phyloP scores from a whole-genome alignment of 257 asterid species.

The Penstemon eatonii region DNA sequence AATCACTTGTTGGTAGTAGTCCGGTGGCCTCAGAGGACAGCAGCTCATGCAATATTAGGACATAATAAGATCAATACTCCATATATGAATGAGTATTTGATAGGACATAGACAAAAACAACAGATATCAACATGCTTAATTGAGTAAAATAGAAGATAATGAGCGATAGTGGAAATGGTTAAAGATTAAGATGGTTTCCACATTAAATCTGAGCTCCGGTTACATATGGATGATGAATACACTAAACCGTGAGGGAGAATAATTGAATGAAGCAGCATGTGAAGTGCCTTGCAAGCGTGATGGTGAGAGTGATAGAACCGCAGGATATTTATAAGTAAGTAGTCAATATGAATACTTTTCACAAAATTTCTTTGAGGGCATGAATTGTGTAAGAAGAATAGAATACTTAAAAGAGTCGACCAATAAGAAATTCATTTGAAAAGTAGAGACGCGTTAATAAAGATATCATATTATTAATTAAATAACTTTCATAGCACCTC shows the following conservation, averaged over 20 bases:
- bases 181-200: background rate
- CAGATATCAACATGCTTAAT: background rate
- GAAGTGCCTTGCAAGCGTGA: background rate
- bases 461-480: too few relatives aligned
- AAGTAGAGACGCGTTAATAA: too few relatives aligned
- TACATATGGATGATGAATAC: background rate
- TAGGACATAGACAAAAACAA: background rate
- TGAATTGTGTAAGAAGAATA: too few relatives aligned
- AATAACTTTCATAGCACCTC: background rate
- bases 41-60: too few relatives aligned
- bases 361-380: background rate
- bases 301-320: background rate
- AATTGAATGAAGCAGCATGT: background rate
- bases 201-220: background rate
- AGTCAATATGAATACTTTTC: background rate
- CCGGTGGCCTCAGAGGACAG: too few relatives aligned
- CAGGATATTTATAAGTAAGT: background rate
- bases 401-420: too few relatives aligned
- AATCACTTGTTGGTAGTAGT: background rate
- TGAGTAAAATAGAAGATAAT: background rate
- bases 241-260: too few relatives aligned
- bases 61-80: too few relatives aligned
- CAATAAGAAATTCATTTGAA: too few relatives aligned
- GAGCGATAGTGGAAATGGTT: too few relatives aligned
- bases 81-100: too few relatives aligned